Conservation (phyloP, 768 basidiomycete genomes). For the Hortiboletus flavorubellus region DNA sequence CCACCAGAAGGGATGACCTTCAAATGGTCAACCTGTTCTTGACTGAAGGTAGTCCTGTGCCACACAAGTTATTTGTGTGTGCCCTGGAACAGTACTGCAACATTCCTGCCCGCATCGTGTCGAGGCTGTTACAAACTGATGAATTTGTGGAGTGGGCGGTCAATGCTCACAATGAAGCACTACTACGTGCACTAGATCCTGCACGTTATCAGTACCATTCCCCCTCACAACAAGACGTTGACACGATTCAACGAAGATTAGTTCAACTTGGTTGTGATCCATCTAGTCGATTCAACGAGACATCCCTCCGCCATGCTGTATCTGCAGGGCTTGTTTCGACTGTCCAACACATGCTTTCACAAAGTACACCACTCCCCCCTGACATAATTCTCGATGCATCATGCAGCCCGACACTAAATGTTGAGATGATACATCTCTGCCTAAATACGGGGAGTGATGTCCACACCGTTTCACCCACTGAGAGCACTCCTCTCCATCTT, state of each 20-base stretch:
- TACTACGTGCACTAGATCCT: not conserved
- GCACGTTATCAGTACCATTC: not conserved
- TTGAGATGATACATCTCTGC: not conserved
- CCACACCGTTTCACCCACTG: not conserved
- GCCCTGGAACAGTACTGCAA: not conserved
- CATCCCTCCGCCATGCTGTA: not conserved
- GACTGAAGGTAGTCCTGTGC: not conserved
- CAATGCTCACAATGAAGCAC: not conserved
- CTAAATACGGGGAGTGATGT: not conserved
- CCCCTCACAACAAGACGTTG: not conserved
- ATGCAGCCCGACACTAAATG: not conserved
- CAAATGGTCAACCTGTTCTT: not conserved
- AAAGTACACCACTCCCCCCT: not conserved
- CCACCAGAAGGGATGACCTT: rapidly evolving
- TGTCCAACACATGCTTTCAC: slow-evolving; percentile 2
- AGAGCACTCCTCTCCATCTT: slow-evolving; percentile 4
- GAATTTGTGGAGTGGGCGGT: slow-evolving; percentile 12
- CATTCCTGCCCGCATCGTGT: not conserved
- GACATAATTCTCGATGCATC: slow-evolving; percentile 6
- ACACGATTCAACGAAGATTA: slow-evolving; percentile 1
- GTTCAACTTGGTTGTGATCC: slow-evolving; percentile 2
- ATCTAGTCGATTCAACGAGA: not conserved
- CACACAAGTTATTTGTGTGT: not conserved
- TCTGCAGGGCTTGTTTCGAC: slow-evolving; percentile 1
- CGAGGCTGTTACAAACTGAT: slow-evolving; percentile 2